Base-by-base conservation (phyloP, 345 rosid species). In the Anacardium occidentale region DNA sequence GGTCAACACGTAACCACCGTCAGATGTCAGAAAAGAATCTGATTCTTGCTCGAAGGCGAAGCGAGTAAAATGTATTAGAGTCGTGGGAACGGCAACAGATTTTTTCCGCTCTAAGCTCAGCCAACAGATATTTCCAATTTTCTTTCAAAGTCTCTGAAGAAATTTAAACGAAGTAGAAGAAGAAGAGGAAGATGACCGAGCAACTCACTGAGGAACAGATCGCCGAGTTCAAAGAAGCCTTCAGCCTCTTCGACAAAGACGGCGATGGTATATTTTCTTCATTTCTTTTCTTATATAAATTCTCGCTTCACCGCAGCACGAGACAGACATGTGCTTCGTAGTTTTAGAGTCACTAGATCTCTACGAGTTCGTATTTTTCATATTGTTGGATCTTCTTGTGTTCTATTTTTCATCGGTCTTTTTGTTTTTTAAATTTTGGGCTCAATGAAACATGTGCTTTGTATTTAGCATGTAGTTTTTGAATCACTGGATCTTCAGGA, bases 161-260 rank as follows among this genome's bases (percentile, higher is more conserved):
- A 50, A 15, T 15, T 50, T 50, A 50, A 50, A 15, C 18, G 51
- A 47, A n/a, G n/a, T n/a, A n/a, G 52, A 48, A 48, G 52, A 48
- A 50, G 53, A 50, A 14, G 53, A 11, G 22, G 13, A 21, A 10
- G 52, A 78, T 78, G 83, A 72, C 77, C 18, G 83, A 79, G 57
- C 74, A 76, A 52, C 71, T 79, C 11, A 72, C 83, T 2, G 83
- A 79, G 29, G 79, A 79, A 22, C 83, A 75, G 83, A 79, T 79
- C 77, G 79, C 77, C 4, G 79, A 79, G 77, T 79, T 79, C 77
- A 79, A 79, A 52, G 79, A 75, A 63, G 76, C 83, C 29, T 79
- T 79, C 62, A 76, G 77, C 76, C 83, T 75, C 68, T 76, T 79
- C 71, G 79, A 79, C 75, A 75, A 75, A 69, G 79, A 79, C 47